phyloP scores from a whole-genome alignment of 805 yeast species.

The Suhomyces tanzawaensis region DNA sequence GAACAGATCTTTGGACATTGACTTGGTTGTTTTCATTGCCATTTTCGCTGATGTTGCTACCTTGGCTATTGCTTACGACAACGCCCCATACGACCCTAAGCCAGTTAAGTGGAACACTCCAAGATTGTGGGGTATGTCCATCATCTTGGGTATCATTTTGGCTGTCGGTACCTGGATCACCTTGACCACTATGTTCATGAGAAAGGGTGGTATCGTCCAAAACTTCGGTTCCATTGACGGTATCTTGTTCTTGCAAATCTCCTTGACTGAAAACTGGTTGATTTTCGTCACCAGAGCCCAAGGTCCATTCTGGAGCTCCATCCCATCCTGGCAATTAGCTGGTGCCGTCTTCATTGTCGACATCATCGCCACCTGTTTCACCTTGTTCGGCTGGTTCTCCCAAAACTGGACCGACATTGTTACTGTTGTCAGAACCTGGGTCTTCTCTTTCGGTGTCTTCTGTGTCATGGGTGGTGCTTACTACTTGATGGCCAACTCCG shows the following conservation, averaged over 20 bases:
- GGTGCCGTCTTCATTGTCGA: slow-evolving; percentile 93
- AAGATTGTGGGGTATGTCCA: slow-evolving; percentile 96
- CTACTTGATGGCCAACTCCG: slow-evolving; percentile 85
- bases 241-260: slow-evolving; percentile 89
- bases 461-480: slow-evolving; percentile 95
- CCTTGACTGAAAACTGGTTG: slow-evolving; percentile 96
- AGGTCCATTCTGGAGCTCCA: slow-evolving; percentile 98
- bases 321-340: slow-evolving; percentile 94
- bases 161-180: slow-evolving; percentile 95
- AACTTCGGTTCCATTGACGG: slow-evolving; percentile 91
- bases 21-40: slow-evolving; percentile 93
- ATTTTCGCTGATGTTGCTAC: slow-evolving; percentile 97
- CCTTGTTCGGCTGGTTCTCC: slow-evolving; percentile 96
- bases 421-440: slow-evolving; percentile 90
- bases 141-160: slow-evolving; percentile 77
- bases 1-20: slow-evolving; percentile 81
- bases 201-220: slow-evolving; percentile 91
- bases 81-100: slow-evolving; percentile 88
- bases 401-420: slow-evolving; percentile 97
- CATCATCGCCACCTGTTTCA: slow-evolving; percentile 87
- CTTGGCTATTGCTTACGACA: slow-evolving; percentile 94
- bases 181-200: slow-evolving; percentile 88
- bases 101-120: slow-evolving; percentile 98
- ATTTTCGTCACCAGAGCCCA: slow-evolving; percentile 95
- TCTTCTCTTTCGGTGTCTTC: slow-evolving; percentile 96